Conservation (phyloP, 768 basidiomycete species). For the Psilocybe subaeruginosa region DNA sequence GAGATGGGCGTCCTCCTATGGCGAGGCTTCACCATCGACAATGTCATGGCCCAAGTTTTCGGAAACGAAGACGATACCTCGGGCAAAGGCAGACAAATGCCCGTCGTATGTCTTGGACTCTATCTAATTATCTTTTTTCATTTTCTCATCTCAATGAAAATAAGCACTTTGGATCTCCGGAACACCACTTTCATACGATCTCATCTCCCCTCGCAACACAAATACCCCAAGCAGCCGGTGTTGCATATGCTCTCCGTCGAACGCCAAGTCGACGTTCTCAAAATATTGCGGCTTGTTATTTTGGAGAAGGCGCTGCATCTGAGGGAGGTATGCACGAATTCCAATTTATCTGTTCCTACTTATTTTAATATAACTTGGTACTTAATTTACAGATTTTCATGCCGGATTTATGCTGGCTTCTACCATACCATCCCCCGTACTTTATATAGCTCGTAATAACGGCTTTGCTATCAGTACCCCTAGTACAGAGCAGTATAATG, state of each 20-base stretch:
- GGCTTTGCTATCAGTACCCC: constrained; percentile 97
- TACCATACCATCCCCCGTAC: constrained; percentile 71
- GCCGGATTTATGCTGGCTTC: constrained; percentile 85
- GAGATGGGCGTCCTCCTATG: constrained; percentile 91
- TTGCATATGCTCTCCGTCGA: constrained; percentile 86
- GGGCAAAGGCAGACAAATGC: constrained; percentile 92
- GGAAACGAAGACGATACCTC: constrained; percentile 81
- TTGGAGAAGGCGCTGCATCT: constrained; percentile 93
- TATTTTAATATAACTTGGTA: not conserved
- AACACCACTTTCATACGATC: constrained; percentile 91
- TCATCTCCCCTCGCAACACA: constrained; percentile 94
- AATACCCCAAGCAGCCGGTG: constrained; percentile 93
- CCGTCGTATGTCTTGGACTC: constrained; percentile 63
- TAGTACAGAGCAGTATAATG: constrained; percentile 84
- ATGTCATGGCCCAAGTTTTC: constrained; percentile 92
- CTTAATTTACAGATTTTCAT: constrained; percentile 72
- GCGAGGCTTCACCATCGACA: constrained; percentile 79
- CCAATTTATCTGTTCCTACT: not conserved
- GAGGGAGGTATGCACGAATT: constrained; percentile 62
- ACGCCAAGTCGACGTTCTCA: constrained; percentile 67
- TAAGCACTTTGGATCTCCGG: constrained; percentile 84
- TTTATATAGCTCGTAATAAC: constrained; percentile 82
- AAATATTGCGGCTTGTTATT: constrained; percentile 86
- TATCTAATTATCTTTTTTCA: constrained; percentile 1
- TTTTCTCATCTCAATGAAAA: constrained; percentile 12